These are phyloP conservation scores for Colletotrichum brevisporum DNA, from an alignment of 2,329 filamentous ascomycete genomes.

Conservation along the genomic window DNA sequence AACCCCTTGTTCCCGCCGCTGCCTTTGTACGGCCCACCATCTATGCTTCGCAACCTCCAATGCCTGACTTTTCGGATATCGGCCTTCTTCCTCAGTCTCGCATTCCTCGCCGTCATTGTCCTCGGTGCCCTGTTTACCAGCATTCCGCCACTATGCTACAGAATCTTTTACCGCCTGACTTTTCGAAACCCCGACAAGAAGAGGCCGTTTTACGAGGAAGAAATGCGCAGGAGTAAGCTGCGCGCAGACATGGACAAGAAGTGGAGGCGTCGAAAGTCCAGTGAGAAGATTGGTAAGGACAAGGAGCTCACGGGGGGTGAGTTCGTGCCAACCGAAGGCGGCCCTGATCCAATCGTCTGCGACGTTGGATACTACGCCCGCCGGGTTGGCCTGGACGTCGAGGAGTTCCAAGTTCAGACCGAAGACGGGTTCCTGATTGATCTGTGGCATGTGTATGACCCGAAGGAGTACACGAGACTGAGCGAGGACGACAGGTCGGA, in stretches of 20 bases:
- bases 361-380: slow-evolving; percentile 90
- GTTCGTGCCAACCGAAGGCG: slow-evolving; percentile 84
- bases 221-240: slow-evolving; percentile 69
- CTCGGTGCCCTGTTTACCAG: slow-evolving; percentile 79
- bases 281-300: slow-evolving; percentile 56
- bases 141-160: slow-evolving; percentile 65
- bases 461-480: slow-evolving; percentile 75
- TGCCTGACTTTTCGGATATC: slow-evolving; percentile 75
- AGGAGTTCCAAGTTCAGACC: slow-evolving; percentile 87
- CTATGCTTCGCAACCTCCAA: slow-evolving; percentile 74
- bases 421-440: slow-evolving; percentile 94
- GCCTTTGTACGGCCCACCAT: slow-evolving; percentile 84
- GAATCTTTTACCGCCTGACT: slow-evolving; percentile 67
- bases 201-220: slow-evolving; percentile 82
- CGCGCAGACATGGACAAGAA: slow-evolving; percentile 70
- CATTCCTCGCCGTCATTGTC: slow-evolving; percentile 83
- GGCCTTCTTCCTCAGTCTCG: slow-evolving; percentile 82
- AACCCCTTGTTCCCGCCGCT: slow-evolving; percentile 88
- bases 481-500: slow-evolving; percentile 63
- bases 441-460: slow-evolving; percentile 91
- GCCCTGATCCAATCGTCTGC: slow-evolving; percentile 81
- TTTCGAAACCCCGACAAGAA: slow-evolving; percentile 71
- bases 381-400: slow-evolving; percentile 87
- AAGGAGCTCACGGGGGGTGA: slow-evolving; percentile 63
- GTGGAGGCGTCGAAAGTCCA: slow-evolving; percentile 70